Conservation (phyloP, 1,139 yeast species). For the Sugiyamaella japonica region DNA sequence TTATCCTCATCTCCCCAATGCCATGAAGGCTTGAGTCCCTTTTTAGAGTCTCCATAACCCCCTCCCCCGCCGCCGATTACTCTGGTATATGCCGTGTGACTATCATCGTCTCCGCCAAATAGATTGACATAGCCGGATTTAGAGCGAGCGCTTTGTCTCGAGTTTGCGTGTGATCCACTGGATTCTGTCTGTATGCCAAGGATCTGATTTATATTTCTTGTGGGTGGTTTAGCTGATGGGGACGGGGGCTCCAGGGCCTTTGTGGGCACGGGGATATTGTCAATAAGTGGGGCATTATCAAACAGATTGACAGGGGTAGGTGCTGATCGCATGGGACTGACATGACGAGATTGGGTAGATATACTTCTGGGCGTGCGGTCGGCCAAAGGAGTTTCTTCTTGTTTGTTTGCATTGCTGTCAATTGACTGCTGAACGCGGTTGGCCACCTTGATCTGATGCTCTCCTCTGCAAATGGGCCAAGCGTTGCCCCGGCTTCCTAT, state of each 20-base stretch:
- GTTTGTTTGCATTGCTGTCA: neutral
- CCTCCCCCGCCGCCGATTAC: constrained; percentile 26
- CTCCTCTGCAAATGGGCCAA: constrained; percentile 36
- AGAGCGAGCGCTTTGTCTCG: neutral
- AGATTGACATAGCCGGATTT: constrained; percentile 5
- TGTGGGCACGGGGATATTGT: constrained; percentile 26
- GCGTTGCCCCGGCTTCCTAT: constrained; percentile 36
- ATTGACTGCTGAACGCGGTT: constrained; percentile 6
- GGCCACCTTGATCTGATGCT: constrained; percentile 25
- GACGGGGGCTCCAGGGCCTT: constrained; percentile 29
- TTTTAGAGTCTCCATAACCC: constrained; percentile 20
- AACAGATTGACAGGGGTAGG: constrained; percentile 24
- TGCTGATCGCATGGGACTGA: constrained; percentile 23
- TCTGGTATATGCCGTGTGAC: constrained; percentile 13
- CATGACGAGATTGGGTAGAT: constrained; percentile 7
- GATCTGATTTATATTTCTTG: constrained; percentile 27
- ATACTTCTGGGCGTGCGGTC: neutral
- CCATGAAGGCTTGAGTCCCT: constrained; percentile 19
- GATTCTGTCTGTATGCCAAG: constrained; percentile 7
- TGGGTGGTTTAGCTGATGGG: constrained; percentile 28
- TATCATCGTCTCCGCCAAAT: constrained; percentile 19
- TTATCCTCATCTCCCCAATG: constrained; percentile 17
- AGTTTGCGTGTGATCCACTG: neutral
- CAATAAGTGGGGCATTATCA: constrained; percentile 25
- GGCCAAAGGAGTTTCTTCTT: neutral